Base-by-base conservation (phyloP, 2,329 filamentous ascomycete species). In the Alternaria consortialis region DNA sequence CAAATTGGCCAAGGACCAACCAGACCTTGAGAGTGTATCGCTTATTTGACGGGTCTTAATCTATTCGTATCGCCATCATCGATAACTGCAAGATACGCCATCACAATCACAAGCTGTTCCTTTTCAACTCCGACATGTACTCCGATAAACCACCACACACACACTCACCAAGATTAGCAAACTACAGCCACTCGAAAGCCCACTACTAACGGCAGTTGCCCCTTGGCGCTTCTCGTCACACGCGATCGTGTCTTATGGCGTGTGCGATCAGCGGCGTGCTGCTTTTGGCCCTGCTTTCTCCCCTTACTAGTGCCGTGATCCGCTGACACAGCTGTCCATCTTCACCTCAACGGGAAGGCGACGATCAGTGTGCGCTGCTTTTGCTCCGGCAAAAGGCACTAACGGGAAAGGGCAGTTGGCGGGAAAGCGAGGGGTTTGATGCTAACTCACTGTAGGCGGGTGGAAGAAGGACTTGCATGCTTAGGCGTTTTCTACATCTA, bases 281-380 rank as follows among this genome's bases (percentile, higher is more conserved):
- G 37, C 51, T 53, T 29, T 43, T 34, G 51, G 40, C 46, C 32
- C 31, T 50, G 46, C 46, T 37, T 25, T 11, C 20, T 50, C 46
- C 46, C 31, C 20, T 37, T 20, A 50, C 46, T 50, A 50, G 32
- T 36, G 46, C 37, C 46, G 15, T 50, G 46, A 34, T 50, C 46
- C 46, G 46, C 46, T 50, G 46, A 50, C 46, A 50, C 20, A 50
- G 32, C 46, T 37, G 51, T 43, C 27, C 27, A 53, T 53, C 51
- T 53, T 53, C 20, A 32, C 51, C 51, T 34, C 39, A 44, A 53
- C 27, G 29, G 51, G 51, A 42, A 53, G 51, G 51, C 51, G 39
- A 53, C 39, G 51, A 53, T 53, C 51, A 53, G 39, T 23, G 1
- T 43, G 51, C 51, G 51, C 51, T 53, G 51, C 39, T 53, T 53